Evolutionary conservation across 805 yeast genomes (phyloP).

Genomic region (Candida vaughaniae): DNA sequence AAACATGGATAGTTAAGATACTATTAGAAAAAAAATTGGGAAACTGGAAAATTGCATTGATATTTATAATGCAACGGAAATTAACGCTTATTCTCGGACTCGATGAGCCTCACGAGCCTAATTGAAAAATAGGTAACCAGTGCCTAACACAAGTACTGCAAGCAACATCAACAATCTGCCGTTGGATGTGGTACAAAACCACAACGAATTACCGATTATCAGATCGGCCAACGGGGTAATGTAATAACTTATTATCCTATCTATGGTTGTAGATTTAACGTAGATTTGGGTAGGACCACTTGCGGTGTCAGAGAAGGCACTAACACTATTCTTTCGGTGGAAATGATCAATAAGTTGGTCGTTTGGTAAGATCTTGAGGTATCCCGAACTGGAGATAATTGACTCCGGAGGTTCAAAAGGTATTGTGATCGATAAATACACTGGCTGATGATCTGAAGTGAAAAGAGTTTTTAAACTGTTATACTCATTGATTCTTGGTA

Average conservation of each 20-base stretch:
- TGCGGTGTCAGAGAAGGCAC: slow-evolving; percentile 18
- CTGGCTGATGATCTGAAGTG: slow-evolving; percentile 83
- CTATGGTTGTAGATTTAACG: slow-evolving; percentile 33
- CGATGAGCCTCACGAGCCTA: slow-evolving; percentile 11
- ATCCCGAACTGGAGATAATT: slow-evolving; percentile 28
- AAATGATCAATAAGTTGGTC: slow-evolving; percentile 16
- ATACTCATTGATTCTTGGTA: slow-evolving; percentile 42
- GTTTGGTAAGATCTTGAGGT: slow-evolving; percentile 27
- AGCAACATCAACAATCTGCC: slow-evolving; percentile 30
- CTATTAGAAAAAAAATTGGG: not conserved
- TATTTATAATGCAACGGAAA: slow-evolving; percentile 10
- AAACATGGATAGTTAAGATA: no score
- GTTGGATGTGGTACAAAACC: slow-evolving; percentile 30
- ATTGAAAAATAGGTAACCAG: slow-evolving; percentile 1
- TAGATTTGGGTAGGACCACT: slow-evolving; percentile 43
- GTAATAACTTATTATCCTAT: slow-evolving; percentile 23
- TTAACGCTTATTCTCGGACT: slow-evolving; percentile 14
- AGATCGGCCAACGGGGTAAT: slow-evolving; percentile 27
- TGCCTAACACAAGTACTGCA: slow-evolving; percentile 6
- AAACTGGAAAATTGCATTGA: not conserved
- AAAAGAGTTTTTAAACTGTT: slow-evolving; percentile 45
- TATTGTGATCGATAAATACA: slow-evolving; percentile 49
- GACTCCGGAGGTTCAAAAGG: slow-evolving; percentile 43
- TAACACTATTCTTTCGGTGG: slow-evolving; percentile 8
- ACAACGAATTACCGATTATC: slow-evolving; percentile 33